These are phyloP conservation scores for Chenopodium berlandieri DNA, from an alignment of 148 eudicot genomes.

Conservation along the genomic window DNA sequence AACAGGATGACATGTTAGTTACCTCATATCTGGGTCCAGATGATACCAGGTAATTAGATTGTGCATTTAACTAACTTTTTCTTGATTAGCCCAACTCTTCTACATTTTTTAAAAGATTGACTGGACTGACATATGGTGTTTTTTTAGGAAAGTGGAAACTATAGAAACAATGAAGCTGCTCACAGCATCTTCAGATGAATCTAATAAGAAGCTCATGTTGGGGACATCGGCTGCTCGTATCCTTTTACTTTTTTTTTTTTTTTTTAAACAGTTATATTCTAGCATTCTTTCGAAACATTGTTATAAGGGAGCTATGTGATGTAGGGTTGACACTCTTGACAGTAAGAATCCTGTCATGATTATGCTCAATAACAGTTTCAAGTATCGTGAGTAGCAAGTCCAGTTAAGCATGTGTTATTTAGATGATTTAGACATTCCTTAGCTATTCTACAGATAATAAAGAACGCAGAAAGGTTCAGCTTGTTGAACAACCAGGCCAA, in stretches of 20 bases:
- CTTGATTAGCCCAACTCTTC: background rate
- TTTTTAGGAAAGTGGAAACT: slow-evolving; percentile 62
- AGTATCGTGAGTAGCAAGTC: background rate
- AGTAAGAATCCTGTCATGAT: background rate
- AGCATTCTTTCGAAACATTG: background rate
- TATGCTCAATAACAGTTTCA: background rate
- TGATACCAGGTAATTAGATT: slow-evolving; percentile 43
- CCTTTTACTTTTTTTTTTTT: slow-evolving; percentile 37
- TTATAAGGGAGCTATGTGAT: background rate
- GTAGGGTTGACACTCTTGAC: background rate
- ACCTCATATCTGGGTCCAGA: slow-evolving; percentile 33
- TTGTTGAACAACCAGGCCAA: slow-evolving; percentile 95
- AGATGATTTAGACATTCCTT: slow-evolving; percentile 39
- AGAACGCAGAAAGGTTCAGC: slow-evolving; percentile 86
- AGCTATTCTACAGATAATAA: slow-evolving; percentile 56
- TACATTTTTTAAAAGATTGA: background rate
- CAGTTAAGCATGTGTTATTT: background rate
- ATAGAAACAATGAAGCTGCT: slow-evolving; percentile 68
- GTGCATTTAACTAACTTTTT: background rate
- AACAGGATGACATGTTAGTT: slow-evolving; percentile 45
- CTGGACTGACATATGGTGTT: slow-evolving; percentile 18
- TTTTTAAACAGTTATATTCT: background rate
- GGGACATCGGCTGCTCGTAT: slow-evolving; percentile 75
- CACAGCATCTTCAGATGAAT: slow-evolving; percentile 65
- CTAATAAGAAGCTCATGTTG: slow-evolving; percentile 57